Percentiles rank a stretch among this genome's conserved stretches.
Evolutionary conservation across 1,284 basidiomycete species (phyloP).

Genomic region (Tausonia pullulans): DNA sequence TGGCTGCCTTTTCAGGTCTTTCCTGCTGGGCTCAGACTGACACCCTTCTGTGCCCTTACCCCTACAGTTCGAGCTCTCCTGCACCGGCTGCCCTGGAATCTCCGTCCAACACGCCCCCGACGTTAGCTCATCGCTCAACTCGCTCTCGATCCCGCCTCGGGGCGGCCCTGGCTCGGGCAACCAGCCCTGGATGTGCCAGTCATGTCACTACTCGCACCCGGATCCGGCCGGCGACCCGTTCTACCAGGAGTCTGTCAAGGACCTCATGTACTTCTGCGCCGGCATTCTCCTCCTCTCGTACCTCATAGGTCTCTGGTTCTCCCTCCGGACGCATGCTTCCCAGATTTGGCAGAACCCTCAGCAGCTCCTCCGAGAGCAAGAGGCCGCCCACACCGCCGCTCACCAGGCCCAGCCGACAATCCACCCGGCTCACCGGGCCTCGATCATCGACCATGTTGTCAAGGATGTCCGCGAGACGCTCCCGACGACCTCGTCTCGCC

Average conservation of each 20-base stretch:
- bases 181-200: slow-evolving; percentile 70
- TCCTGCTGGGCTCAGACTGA: slow-evolving; percentile 13
- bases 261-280: slow-evolving; percentile 90
- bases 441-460: slow-evolving; percentile 37
- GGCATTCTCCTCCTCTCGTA: slow-evolving; percentile 88
- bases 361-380: slow-evolving; percentile 57
- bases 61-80: slow-evolving; percentile 77
- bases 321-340: slow-evolving; percentile 89
- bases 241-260: slow-evolving; percentile 90
- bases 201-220: slow-evolving; percentile 91
- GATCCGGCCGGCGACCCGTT: slow-evolving; percentile 88
- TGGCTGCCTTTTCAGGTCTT: slow-evolving; percentile 22
- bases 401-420: slow-evolving; percentile 20
- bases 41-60: slow-evolving; percentile 8
- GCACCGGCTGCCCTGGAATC: slow-evolving; percentile 66
- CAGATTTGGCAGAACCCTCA: slow-evolving; percentile 99
- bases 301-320: slow-evolving; percentile 96
- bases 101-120: slow-evolving; percentile 15
- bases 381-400: slow-evolving; percentile 40
- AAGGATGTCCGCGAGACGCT: slow-evolving; percentile 2
- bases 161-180: slow-evolving; percentile 20
- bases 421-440: slow-evolving; percentile 47
- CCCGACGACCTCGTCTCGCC: slow-evolving; percentile 15
- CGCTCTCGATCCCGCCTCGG: slow-evolving; percentile 26
- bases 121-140: neutral